Base-by-base conservation (phyloP, 139 green algal genomes). In the Micractinium conductrix region DNA sequence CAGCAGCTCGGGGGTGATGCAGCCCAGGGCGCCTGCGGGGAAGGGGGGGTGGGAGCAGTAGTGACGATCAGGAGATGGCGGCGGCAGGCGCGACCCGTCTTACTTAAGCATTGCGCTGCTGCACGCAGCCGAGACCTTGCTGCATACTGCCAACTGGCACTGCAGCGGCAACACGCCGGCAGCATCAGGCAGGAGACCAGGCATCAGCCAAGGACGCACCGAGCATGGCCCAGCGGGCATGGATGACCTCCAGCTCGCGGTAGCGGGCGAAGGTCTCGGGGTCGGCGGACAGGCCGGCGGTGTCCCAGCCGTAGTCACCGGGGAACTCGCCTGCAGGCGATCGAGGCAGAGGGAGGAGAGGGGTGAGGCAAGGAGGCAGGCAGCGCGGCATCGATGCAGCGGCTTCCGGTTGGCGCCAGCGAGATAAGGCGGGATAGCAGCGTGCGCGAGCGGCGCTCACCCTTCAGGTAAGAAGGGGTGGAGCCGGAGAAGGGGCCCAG, bases 271-370 rank as follows among this genome's bases (percentile, higher is more conserved):
- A 98, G 88, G 95, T 98, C 92, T 98, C 91, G 78, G 96, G 96
- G 91, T 99, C 96, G 69, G 96, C 94, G 30, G 96, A 99, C 86
- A 99, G 94, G 81, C 96, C 96, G 79, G 94, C 95, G 72, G 96
- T 98, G 93, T 99, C 96, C 96, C 96, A 99, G 89, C 96, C 96
- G 88, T 98, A 98, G 96, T 98, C 96, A 87, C 96, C 96, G 81
- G 96, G 91, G 95, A 94, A 98, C 94, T 97, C 89, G n/a, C 90
- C 86, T 86, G 74, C 60, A 80, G 1, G n/a, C 2, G 12, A 16
- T 4, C 16, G 3, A 48, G 69, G 69, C 22, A 48, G n/a, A 12
- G 17, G 37, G 2, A 12, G n/a, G 21, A 69, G 63, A 38, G 35
- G 35, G n/a, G 10, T 48, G 65, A 72, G n/a, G 28, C 21, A 17